phyloP scores from a whole-genome alignment of 129 eudicot species.

The Flaveria robusta region DNA sequence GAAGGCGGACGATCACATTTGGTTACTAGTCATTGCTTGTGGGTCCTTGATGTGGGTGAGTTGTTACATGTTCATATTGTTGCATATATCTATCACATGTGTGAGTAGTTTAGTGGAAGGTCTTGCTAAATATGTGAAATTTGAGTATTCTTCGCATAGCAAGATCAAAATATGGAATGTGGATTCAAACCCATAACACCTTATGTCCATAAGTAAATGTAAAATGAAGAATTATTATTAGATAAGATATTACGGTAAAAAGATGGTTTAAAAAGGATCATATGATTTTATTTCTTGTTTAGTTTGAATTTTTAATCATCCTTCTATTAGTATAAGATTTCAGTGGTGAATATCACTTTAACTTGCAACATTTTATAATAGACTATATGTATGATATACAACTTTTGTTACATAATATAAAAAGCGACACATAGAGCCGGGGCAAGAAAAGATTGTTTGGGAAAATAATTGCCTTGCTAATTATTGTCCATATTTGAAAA shows the following conservation, averaged over 20 bases:
- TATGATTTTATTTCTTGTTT: no score
- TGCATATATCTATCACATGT: neutral
- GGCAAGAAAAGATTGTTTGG: no score
- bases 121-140: neutral
- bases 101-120: neutral
- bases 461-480: neutral
- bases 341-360: no score
- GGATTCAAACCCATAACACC: neutral
- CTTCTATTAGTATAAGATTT: no score
- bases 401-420: no score
- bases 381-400: no score
- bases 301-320: no score
- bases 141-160: neutral
- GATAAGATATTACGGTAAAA: no score
- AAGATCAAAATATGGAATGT: neutral
- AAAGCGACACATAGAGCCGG: no score
- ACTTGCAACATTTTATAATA: no score
- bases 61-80: neutral
- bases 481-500: neutral
- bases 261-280: no score
- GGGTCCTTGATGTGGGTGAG: neutral
- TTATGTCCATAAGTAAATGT: neutral
- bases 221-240: no score
- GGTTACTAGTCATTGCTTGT: neutral
- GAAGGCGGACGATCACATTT: neutral